These are phyloP conservation scores for Leptomonas seymouri DNA, from an alignment of 208 protist genomes.

Conservation along the genomic window DNA sequence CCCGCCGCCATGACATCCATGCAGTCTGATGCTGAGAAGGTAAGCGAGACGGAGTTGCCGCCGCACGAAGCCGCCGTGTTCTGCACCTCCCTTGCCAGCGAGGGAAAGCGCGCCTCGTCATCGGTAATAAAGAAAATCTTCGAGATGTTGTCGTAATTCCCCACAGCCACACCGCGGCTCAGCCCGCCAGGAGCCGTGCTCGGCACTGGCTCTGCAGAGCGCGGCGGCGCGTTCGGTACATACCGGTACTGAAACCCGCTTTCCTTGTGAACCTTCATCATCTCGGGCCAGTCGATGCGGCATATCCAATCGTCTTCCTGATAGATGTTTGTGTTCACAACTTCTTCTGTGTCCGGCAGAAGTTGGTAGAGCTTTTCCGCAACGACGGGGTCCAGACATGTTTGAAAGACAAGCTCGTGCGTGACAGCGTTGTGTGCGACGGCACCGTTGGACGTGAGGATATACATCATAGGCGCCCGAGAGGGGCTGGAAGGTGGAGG, in stretches of 20 bases:
- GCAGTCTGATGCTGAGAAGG: slow-evolving; percentile 44
- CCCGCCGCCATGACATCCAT: slow-evolving; percentile 44
- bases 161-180: slow-evolving; percentile 14
- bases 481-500: background rate
- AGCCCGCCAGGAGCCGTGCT: background rate
- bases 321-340: slow-evolving; percentile 58
- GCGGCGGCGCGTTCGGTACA: slow-evolving; percentile 14
- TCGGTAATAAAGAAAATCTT: slow-evolving; percentile 50
- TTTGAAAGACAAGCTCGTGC: slow-evolving; percentile 25
- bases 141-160: slow-evolving; percentile 43
- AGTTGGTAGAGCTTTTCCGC: slow-evolving; percentile 42
- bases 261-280: slow-evolving; percentile 40
- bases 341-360: slow-evolving; percentile 28
- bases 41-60: slow-evolving; percentile 19
- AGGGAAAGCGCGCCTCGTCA: slow-evolving; percentile 14
- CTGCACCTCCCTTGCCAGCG: slow-evolving; percentile 28
- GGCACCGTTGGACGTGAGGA: slow-evolving; percentile 66
- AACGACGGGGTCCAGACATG: slow-evolving; percentile 29
- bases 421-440: slow-evolving; percentile 54
- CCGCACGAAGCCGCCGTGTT: slow-evolving; percentile 7
- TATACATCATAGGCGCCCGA: slow-evolving; percentile 31
- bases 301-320: slow-evolving; percentile 68
- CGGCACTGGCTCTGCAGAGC: background rate
- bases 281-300: slow-evolving; percentile 43
- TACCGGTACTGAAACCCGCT: slow-evolving; percentile 40